Evolutionary conservation across 2,329 filamentous ascomycete species (phyloP).

Genomic region (Emergomyces orientalis): DNA sequence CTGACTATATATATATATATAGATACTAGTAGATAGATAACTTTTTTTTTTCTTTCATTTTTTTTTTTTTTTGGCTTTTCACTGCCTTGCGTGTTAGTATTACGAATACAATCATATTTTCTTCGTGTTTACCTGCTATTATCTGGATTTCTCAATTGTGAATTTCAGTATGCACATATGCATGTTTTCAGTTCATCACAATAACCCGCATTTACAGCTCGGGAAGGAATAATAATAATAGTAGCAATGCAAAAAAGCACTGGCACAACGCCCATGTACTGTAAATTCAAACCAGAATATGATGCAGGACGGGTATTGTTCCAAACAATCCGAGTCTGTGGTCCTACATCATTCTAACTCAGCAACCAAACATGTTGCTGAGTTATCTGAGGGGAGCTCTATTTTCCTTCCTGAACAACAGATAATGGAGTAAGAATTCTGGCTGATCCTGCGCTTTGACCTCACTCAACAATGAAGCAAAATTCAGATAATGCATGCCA

Average conservation of each 20-base stretch:
- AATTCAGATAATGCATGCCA: background rate
- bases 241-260: no score
- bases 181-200: background rate
- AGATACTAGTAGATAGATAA: no score
- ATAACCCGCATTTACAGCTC: background rate
- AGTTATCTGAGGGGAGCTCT: background rate
- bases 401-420: background rate
- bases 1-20: no score
- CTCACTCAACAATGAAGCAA: background rate
- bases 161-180: no score
- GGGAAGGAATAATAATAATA: background rate
- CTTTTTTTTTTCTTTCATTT: no score
- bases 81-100: no score
- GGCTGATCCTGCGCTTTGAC: background rate
- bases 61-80: no score
- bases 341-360: no score
- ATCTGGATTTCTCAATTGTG: no score
- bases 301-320: background rate
- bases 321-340: background rate
- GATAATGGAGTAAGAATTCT: background rate
- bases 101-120: background rate
- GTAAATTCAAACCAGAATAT: background rate
- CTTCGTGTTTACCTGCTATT: no score
- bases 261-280: no score
- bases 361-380: no score